Evolutionary conservation across 106 monocot species (phyloP).

Genomic region (Dendrobium catenatum): DNA sequence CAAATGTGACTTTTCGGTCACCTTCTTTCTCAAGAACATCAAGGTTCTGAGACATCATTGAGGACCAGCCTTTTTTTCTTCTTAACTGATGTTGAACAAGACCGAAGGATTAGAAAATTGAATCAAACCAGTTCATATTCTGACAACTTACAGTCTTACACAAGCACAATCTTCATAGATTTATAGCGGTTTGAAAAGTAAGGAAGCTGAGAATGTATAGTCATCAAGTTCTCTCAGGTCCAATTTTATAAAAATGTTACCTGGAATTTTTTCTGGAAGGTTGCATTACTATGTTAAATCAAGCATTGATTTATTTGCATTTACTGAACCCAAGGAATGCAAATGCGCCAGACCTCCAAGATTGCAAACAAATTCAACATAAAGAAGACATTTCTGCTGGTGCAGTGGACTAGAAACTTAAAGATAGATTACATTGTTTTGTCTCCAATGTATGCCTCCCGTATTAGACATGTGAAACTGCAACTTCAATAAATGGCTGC

Average conservation of each 20-base stretch:
- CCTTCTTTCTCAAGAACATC: not conserved
- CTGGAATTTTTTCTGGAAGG: not conserved
- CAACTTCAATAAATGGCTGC: too few species aligned
- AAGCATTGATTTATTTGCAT: too few species aligned
- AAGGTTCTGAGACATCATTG: not conserved
- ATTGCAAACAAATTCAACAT: too few species aligned
- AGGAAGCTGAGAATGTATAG: not conserved
- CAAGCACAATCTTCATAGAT: not conserved
- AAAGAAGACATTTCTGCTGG: too few species aligned
- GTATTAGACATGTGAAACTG: too few species aligned
- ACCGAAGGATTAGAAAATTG: not conserved
- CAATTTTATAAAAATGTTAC: not conserved
- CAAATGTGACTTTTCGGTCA: not conserved
- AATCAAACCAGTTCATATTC: not conserved
- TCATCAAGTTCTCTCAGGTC: not conserved
- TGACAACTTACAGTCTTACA: not conserved
- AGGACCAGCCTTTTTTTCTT: not conserved
- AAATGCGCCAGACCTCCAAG: too few species aligned
- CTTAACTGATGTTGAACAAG: not conserved
- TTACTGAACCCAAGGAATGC: too few species aligned
- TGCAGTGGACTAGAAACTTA: too few species aligned
- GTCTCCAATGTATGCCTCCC: too few species aligned
- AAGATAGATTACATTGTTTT: too few species aligned
- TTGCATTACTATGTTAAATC: too few species aligned
- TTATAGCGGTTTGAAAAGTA: not conserved